Evolutionary conservation across 2,329 filamentous ascomycete species (phyloP), one percentile per base, ranked within the genome.

Genomic region (Apiospora aurea): DNA sequence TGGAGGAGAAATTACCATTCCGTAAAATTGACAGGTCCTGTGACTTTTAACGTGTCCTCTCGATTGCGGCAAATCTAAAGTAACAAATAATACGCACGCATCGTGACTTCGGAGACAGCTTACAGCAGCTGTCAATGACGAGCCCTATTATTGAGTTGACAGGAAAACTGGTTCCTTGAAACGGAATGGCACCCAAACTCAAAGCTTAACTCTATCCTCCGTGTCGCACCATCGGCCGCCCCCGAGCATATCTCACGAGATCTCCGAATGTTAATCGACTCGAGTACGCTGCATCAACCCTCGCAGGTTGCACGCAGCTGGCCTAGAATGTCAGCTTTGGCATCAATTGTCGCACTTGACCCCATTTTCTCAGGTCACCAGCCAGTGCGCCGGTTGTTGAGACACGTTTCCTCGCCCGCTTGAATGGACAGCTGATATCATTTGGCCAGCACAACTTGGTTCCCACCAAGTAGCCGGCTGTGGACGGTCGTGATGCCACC

Each of bases 111-210:
- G 21, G n/a, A 51, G 11, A 41, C 34, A 38, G 18, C 4, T 38
- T 44, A 61, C 53, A 34, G 14, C 34, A 38, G 57, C 57, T 41
- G 57, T 41, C 57, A 64, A 64, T 64, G 57, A 41, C 57, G 57
- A 64, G 57, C 18, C 34, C 34, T 64, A 24, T 64, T 61, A 24
- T 64, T 41, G 29, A n/a, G 57, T 64, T 64, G 57, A 64, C 57
- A 64, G 57, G 7, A 64, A 38, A n/a, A 10, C 57, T 41, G 57
- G 34, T n/a, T n/a, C 57, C 21, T n/a, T 6, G 21, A 64, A 38
- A 64, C 57, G 34, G 57, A 34, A 21, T 24, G 34, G 21, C 21
- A 41, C 57, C 34, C 29, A 21, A 61, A 29, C 57, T 41, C 41
- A 38, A 64, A 64, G 29, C 49, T 51, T 51, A 51, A 51, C n/a